Evolutionary conservation across 768 basidiomycete genomes (phyloP).

Genomic region (Mycena chlorophos): DNA sequence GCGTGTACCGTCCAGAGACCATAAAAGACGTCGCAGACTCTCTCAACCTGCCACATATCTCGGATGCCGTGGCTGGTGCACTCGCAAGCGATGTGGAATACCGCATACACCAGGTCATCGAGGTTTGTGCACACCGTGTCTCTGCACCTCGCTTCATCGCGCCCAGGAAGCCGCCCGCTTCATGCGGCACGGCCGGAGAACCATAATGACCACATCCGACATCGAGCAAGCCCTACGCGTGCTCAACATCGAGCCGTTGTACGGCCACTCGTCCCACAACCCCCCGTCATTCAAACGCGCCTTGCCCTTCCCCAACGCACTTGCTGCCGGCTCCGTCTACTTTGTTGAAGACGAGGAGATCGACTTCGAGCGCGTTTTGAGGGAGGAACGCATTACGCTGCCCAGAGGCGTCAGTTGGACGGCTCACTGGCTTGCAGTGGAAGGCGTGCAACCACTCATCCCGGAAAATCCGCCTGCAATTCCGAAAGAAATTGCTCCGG

Average conservation of each 20-base stretch:
- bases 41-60: slow-evolving; percentile 69
- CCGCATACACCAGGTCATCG: slow-evolving; percentile 90
- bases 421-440: slow-evolving; percentile 98
- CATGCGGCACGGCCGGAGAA: slow-evolving; percentile 91
- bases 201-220: slow-evolving; percentile 86
- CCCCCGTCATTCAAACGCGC: slow-evolving; percentile 62
- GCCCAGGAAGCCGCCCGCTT: slow-evolving; percentile 91
- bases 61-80: slow-evolving; percentile 77
- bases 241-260: slow-evolving; percentile 94
- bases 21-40: slow-evolving; percentile 92
- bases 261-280: slow-evolving; percentile 74
- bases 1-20: slow-evolving; percentile 63
- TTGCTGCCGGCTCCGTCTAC: slow-evolving; percentile 73
- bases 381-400: slow-evolving; percentile 80
- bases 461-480: slow-evolving; percentile 92
- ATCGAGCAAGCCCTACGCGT: slow-evolving; percentile 92
- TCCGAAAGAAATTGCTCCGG: slow-evolving; percentile 51
- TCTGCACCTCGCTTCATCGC: slow-evolving; percentile 14
- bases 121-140: slow-evolving; percentile 49
- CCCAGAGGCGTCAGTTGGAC: slow-evolving; percentile 85
- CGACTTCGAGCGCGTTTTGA: slow-evolving; percentile 88
- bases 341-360: slow-evolving; percentile 97
- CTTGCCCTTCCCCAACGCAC: slow-evolving; percentile 51
- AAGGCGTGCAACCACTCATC: slow-evolving; percentile 95
- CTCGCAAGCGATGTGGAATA: slow-evolving; percentile 97